Percentiles rank a stretch among this genome's conserved stretches.
Conservation (phyloP, 371 early-diverging fungal species). For the Mucor velutinosus region DNA sequence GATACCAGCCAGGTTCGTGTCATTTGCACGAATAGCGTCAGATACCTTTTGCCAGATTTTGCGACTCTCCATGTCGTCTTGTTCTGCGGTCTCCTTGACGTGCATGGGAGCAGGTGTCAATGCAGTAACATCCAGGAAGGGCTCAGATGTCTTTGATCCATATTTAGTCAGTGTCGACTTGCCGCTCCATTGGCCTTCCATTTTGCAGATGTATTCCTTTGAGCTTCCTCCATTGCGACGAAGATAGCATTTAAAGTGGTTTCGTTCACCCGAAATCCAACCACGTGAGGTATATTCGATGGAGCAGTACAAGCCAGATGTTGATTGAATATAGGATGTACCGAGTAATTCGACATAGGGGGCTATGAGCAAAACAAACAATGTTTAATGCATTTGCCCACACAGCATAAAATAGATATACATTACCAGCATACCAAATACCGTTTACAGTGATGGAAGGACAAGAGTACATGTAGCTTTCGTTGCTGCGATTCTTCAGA, state of each 20-base stretch:
- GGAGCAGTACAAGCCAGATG: conserved; percentile 65
- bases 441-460: conserved; percentile 52
- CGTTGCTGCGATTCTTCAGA: conserved; percentile 30
- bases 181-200: conserved; percentile 71
- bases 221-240: conserved; percentile 33
- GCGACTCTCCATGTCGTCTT: conserved; percentile 67
- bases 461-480: conserved; percentile 40
- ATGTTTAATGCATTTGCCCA: background rate
- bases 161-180: conserved; percentile 55
- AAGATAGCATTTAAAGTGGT: conserved; percentile 67
- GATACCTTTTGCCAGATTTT: conserved; percentile 74
- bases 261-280: conserved; percentile 78
- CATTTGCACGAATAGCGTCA: conserved; percentile 65
- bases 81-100: conserved; percentile 52
- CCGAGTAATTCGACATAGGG: conserved; percentile 78
- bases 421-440: conserved; percentile 54
- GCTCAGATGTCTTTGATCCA: conserved; percentile 40
- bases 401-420: background rate
- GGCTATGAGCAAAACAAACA: conserved; percentile 20
- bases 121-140: conserved; percentile 62
- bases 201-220: conserved; percentile 57
- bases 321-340: conserved; percentile 66
- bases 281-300: conserved; percentile 77
- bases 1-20: conserved; percentile 64
- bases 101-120: conserved; percentile 38